Base-by-base conservation (phyloP, 371 early-diverging fungal genomes). In the Batkoa obscura region DNA sequence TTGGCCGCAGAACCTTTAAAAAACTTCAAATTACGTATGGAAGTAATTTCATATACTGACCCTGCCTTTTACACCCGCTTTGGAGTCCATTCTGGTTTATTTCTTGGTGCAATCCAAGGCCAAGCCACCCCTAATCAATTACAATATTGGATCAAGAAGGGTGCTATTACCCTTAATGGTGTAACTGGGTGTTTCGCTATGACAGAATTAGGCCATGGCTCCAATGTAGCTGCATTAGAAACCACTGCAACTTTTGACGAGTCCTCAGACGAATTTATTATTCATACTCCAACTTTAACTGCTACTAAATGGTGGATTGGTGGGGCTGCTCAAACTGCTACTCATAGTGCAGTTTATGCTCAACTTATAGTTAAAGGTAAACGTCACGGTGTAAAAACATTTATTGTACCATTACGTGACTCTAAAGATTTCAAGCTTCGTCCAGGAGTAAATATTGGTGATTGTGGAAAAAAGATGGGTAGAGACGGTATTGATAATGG, bases 241-340 rank as follows among this genome's bases (percentile, higher is more conserved):
- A 94, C 95, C 9, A 88, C 86, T 2, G 94, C 94, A 15, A 93
- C 89, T 9, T 88, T 82, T 66, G 86, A 87, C 61, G 80, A 79
- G 58, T 76, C 74, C 23, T 64, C 85, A 1, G 87, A 90, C 61
- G 83, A 88, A 65, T 93, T 85, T 59, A 68, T 88, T 58, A 83
- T 94, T 57, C 90, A 93, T 66, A 87, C 93, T 3, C 92, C 92
- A 13, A 77, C 84, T 3, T 60, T 92, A 36, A 88, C 91, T 10
- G 83, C 94, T 33, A 88, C 92, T 58, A 94, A 88, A 73, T 93
- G 92, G 94, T 94, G 95, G 95, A 89, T 93, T 61, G 95, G 95
- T 58, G 89, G 90, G 37, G 70, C 83, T 0, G 87, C 86, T 74
- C 83, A 86, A 58, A 77, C 82, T 36, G 89, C 90, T 53, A 86